A percentile compares a stretch with the other conserved stretches of the same genome.
Evolutionary conservation across 2,329 filamentous ascomycete species (phyloP).

Genomic region (Fusarium sp.): DNA sequence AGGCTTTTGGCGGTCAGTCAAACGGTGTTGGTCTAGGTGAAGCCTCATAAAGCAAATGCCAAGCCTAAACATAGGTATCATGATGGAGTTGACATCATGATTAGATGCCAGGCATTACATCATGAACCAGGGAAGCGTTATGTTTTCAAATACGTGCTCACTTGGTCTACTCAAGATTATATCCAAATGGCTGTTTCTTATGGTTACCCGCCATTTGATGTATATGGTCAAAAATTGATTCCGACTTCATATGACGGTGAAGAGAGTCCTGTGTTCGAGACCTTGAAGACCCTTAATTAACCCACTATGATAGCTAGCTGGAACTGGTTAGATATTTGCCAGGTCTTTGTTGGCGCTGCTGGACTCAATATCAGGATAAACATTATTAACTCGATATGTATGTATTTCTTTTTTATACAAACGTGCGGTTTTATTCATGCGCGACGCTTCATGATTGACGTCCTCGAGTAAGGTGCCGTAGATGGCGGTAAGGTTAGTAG

Average conservation of each 20-base stretch:
- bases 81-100: slow-evolving; percentile 33
- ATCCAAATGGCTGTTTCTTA: neutral
- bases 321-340: neutral
- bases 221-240: slow-evolving; percentile 1
- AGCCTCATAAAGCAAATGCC: neutral
- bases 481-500: neutral
- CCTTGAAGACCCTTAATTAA: slow-evolving; percentile 8
- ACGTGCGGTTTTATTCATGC: neutral
- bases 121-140: slow-evolving; percentile 27
- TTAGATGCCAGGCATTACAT: slow-evolving; percentile 32
- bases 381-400: neutral
- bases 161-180: neutral
- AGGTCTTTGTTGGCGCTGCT: slow-evolving; percentile 1
- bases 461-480: neutral
- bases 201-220: slow-evolving; percentile 16
- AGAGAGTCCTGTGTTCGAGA: slow-evolving; percentile 9
- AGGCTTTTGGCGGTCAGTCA: neutral
- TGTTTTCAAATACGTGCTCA: slow-evolving; percentile 2
- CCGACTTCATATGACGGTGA: slow-evolving; percentile 16
- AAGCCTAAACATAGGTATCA: slow-evolving; percentile 7
- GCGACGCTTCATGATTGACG: slow-evolving; percentile 2
- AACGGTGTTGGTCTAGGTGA: neutral
- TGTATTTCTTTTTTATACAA: neutral
- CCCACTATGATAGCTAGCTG: slow-evolving; percentile 2
- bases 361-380: neutral